phyloP scores from a whole-genome alignment of 495 filamentous ascomycete genomes.

The Penicillium roqueforti region DNA sequence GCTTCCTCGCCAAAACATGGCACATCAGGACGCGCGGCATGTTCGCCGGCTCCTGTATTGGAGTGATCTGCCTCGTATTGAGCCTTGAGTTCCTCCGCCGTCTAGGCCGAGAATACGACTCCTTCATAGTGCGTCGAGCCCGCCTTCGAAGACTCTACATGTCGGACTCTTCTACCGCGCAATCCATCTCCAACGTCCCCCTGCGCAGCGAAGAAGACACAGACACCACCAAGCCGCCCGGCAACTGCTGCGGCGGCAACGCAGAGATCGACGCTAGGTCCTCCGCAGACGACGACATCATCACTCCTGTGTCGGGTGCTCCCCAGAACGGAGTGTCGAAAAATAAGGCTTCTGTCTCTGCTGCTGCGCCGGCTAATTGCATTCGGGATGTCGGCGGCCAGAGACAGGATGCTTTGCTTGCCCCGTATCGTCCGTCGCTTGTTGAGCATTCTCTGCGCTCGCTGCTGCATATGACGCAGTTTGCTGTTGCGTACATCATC shows the following conservation, averaged over 20 bases:
- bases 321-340: not conserved
- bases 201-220: not conserved
- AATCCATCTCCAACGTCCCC: not conserved
- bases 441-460: constrained; percentile 60
- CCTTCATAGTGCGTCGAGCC: constrained; percentile 47
- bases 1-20: constrained; percentile 63
- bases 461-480: constrained; percentile 60
- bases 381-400: not conserved
- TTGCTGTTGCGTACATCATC: constrained; percentile 66
- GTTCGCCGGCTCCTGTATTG: constrained; percentile 70
- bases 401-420: not conserved
- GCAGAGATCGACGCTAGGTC: not conserved
- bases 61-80: constrained; percentile 59
- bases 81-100: constrained; percentile 61
- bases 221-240: not conserved
- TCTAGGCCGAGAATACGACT: constrained; percentile 56
- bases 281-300: constrained; percentile 1
- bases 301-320: constrained; percentile 2
- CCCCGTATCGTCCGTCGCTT: constrained; percentile 44
- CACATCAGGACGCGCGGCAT: constrained; percentile 56
- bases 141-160: constrained; percentile 17
- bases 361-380: not conserved
- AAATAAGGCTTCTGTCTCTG: not conserved
- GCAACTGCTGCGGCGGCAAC: constrained; percentile 5
- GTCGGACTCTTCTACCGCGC: not conserved